Evolutionary conservation across 768 basidiomycete species (phyloP).

Genomic region (Mycena crocata): DNA sequence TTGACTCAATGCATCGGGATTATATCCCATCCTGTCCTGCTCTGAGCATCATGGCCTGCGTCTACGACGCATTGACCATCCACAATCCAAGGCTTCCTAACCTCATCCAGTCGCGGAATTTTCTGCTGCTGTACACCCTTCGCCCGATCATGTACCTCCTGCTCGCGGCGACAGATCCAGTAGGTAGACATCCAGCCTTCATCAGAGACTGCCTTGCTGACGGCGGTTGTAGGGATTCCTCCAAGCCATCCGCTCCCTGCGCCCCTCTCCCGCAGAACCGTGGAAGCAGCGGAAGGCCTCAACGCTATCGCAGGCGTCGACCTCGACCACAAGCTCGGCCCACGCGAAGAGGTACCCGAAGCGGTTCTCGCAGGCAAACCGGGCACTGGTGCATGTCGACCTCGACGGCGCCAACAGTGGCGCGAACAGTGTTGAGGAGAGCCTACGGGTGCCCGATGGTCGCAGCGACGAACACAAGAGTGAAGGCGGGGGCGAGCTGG

Average conservation of each 20-base stretch:
- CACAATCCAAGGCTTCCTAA: neutral
- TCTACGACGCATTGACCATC: neutral
- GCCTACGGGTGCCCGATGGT: too few relatives aligned
- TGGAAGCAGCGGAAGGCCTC: neutral
- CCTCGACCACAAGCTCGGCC: neutral
- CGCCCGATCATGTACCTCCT: neutral
- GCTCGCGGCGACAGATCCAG: neutral
- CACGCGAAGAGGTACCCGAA: neutral
- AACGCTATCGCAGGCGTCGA: neutral
- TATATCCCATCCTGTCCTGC: constrained; percentile 14
- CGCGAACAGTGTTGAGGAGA: too few relatives aligned
- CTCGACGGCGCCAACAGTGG: too few relatives aligned
- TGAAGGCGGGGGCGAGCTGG: too few relatives aligned
- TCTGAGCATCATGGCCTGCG: neutral
- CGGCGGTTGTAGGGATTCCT: neutral
- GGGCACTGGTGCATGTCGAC: neutral
- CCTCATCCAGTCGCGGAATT: neutral
- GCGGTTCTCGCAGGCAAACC: neutral
- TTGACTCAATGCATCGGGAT: neutral
- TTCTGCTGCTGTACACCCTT: neutral
- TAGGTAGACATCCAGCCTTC: neutral
- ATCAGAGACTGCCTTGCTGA: neutral
- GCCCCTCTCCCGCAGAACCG: neutral
- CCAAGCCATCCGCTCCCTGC: neutral
- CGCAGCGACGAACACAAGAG: too few relatives aligned